A percentile compares a stretch with the other conserved stretches of the same genome.
phyloP scores from a whole-genome alignment of 2,329 filamentous ascomycete genomes.

The Fusarium armeniacum region DNA sequence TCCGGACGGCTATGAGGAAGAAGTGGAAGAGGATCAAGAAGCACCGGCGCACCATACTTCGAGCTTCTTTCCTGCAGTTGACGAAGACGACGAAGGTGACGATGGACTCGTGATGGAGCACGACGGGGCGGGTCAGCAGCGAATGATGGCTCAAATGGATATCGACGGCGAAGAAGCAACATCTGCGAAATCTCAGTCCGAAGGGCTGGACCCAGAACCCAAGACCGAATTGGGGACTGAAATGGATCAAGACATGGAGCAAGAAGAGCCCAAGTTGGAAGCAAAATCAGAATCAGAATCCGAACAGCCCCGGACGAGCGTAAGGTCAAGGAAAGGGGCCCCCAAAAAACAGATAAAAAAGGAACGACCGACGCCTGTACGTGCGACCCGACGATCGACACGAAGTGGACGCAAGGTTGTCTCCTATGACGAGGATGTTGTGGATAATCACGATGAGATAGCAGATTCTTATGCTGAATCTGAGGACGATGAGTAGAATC shows the following conservation, averaged over 20 bases:
- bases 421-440: constrained; percentile 32
- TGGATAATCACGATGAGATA: constrained; percentile 32
- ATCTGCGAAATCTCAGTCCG: background rate
- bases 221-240: background rate
- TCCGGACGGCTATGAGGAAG: constrained; percentile 68
- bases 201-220: background rate
- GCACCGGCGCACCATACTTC: constrained; percentile 54
- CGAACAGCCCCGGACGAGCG: constrained; percentile 12
- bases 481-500: constrained; percentile 17
- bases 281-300: constrained; percentile 16
- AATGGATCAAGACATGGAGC: constrained; percentile 1
- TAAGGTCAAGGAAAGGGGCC: constrained; percentile 13
- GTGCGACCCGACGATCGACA: constrained; percentile 39
- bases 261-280: constrained; percentile 3
- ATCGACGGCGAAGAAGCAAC: constrained; percentile 13
- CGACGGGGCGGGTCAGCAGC: constrained; percentile 4
- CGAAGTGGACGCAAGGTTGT: constrained; percentile 32
- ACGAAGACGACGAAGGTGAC: constrained; percentile 59
- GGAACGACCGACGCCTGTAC: constrained; percentile 4
- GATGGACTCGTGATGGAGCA: constrained; percentile 55
- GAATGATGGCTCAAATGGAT: background rate
- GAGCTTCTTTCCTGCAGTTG: constrained; percentile 63
- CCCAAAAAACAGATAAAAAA: constrained; percentile 14
- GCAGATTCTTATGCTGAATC: constrained; percentile 24
- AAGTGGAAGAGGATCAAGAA: constrained; percentile 58